Conservation (phyloP, 495 filamentous ascomycete species). For the Neurospora sp. region DNA sequence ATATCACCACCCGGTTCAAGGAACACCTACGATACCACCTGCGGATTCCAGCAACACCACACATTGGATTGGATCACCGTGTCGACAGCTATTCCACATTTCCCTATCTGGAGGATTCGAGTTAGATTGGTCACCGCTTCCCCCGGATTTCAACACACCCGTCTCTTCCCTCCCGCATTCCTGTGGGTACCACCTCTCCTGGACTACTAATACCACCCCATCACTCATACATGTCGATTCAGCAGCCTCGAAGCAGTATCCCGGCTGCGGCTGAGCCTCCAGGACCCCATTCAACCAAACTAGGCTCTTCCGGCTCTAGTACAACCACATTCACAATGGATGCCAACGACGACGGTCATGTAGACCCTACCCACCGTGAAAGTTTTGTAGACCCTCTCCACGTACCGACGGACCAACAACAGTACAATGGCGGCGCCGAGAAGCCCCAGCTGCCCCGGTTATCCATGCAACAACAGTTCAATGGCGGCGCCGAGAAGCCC, state of each 20-base stretch:
- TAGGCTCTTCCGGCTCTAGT: background rate
- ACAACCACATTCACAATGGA: slow-evolving; percentile 2
- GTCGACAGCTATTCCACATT: background rate
- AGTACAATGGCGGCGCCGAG: background rate
- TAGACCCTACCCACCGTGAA: background rate
- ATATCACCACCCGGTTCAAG: background rate
- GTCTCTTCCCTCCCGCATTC: background rate
- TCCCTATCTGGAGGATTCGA: background rate
- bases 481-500: background rate
- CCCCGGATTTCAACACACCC: background rate
- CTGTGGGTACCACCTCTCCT: background rate
- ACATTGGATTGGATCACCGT: background rate
- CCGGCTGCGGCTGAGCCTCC: background rate
- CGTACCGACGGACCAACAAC: background rate
- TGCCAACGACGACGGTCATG: slow-evolving; percentile 3
- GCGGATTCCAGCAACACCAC: background rate
- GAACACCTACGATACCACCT: background rate
- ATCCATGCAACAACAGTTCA: background rate
- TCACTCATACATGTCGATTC: background rate
- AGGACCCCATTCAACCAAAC: background rate
- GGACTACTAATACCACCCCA: background rate
- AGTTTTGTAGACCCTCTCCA: no score
- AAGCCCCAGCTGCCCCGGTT: background rate
- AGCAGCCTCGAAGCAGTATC: background rate
- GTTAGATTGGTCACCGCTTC: background rate